Conservation (phyloP, 495 filamentous ascomycete genomes). For the Filosporella fistucella region DNA sequence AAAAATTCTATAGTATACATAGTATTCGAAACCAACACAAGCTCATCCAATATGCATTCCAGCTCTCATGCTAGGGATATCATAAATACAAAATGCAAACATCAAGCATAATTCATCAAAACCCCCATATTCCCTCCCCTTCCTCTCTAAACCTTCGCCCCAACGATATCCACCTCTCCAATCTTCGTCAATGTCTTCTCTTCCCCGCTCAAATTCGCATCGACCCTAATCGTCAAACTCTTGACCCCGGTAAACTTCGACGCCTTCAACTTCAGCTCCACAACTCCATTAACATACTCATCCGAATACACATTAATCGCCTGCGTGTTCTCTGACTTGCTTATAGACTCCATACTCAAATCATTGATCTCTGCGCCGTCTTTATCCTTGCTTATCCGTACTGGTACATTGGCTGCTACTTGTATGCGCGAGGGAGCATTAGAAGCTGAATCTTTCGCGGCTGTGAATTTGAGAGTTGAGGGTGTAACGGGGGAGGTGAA, state of each 20-base stretch:
- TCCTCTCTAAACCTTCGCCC: conserved; percentile 6
- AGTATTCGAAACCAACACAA: too few species aligned
- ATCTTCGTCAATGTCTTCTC: conserved; percentile 15
- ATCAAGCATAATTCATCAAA: too few species aligned
- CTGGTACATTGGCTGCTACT: conserved; percentile 20
- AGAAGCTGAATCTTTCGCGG: conserved; percentile 13
- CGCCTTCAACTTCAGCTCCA: conserved; percentile 21
- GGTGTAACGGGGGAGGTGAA: conserved; percentile 18
- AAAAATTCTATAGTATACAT: too few species aligned
- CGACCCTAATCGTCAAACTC: conserved; percentile 18
- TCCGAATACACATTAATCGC: conserved; percentile 20
- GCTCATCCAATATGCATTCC: too few species aligned
- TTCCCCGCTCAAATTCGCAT: conserved; percentile 23
- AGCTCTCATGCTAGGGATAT: too few species aligned
- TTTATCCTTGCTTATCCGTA: conserved; percentile 4
- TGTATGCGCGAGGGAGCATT: conserved; percentile 21
- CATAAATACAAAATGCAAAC: too few species aligned
- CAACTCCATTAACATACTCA: conserved; percentile 17
- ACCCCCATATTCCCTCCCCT: too few species aligned
- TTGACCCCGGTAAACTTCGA: conserved; percentile 20
- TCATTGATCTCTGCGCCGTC: conserved; percentile 21
- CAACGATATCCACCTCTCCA: conserved; percentile 17
- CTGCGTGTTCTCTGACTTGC: conserved; percentile 19
- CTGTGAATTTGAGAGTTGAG: conserved; percentile 13
- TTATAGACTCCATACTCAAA: conserved; percentile 14